Base-by-base conservation (phyloP, 139 green algal species). In the Picocystis salinarum region DNA sequence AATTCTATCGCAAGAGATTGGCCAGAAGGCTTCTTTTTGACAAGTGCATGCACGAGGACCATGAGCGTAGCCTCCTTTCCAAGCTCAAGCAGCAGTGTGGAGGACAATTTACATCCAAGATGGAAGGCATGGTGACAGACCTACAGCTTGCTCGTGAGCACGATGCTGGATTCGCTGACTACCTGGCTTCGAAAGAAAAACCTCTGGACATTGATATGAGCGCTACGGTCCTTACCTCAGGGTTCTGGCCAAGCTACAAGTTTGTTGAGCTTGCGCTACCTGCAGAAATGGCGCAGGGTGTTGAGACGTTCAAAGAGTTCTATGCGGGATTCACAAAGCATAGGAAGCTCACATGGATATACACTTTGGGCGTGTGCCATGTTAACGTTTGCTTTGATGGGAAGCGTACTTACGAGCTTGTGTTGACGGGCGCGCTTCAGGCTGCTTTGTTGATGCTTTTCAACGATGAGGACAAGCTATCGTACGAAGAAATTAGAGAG, bases 1-100 rank as follows among this genome's bases (percentile, higher is more conserved):
- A 97, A 66, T 97, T 96, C 59, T 96, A 96, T 75, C 69, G 82
- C 45, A 93, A 93, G 70, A 82, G 85, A 53, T 75, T 96, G 30
- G 64, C 76, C 3, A 52, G 77, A 28, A 71, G 77, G 23, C 61
- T 93, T 59, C 56, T 93, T 40, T 57, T 61, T 10, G 77, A 91
- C 61, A 82, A 77, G 59, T 79, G 52, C 22, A 70, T 71, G 20
- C 77, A 57, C 20, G 88, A 99, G 37, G 85, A 99, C 50, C 81
- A 91, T 47, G 89, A 99, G 70, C 78, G 84, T 33, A 69, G 55
- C 48, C 80, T 96, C 50, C 66, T 99, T 30, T 71, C 78, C 3
- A 80, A 81, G 18, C 71, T 99, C 26, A 99, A 99, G 75, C 79
- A 95, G 77, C 86, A 97, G 67, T 97, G 85, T 55, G 89, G 89